Percentiles rank a stretch among this genome's conserved stretches.
Evolutionary conservation across 768 basidiomycete species (phyloP).

Genomic region (Cyathus striatus): DNA sequence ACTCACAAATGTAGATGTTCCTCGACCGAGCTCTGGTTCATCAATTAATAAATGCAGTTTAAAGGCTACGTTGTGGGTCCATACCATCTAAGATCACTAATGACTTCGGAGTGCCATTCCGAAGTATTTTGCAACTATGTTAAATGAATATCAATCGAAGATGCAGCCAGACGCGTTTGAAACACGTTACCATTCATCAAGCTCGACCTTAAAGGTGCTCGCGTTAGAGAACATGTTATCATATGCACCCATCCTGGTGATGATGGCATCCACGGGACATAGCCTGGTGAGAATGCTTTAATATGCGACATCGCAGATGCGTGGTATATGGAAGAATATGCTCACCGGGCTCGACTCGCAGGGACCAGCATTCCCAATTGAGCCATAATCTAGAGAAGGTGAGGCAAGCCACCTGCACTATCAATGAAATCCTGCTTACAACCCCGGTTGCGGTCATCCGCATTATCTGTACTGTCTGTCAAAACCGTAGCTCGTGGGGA

Average conservation of each 20-base stretch:
- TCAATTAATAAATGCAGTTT: constrained; percentile 6
- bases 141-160: background rate
- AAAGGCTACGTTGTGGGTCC: constrained; percentile 15
- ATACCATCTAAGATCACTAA: constrained; percentile 91
- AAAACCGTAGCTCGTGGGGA: background rate
- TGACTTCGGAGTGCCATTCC: constrained; percentile 90
- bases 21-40: constrained; percentile 79
- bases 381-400: constrained; percentile 66
- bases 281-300: constrained; percentile 38
- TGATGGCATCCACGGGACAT: constrained; percentile 85
- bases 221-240: constrained; percentile 95
- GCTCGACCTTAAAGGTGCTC: constrained; percentile 97
- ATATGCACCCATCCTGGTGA: constrained; percentile 98
- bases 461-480: constrained; percentile 49
- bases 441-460: constrained; percentile 96
- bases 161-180: background rate
- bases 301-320: constrained; percentile 4
- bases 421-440: too few relatives aligned
- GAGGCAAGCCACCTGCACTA: background rate
- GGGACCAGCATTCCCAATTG: constrained; percentile 96
- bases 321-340: background rate
- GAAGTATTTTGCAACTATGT: constrained; percentile 82
- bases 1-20: constrained; percentile 86
- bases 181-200: constrained; percentile 82
- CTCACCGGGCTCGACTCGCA: constrained; percentile 71